Evolutionary conservation across 2,329 filamentous ascomycete species (phyloP), one percentile per base, ranked within the genome.

Genomic region (Westerdykella sp.): DNA sequence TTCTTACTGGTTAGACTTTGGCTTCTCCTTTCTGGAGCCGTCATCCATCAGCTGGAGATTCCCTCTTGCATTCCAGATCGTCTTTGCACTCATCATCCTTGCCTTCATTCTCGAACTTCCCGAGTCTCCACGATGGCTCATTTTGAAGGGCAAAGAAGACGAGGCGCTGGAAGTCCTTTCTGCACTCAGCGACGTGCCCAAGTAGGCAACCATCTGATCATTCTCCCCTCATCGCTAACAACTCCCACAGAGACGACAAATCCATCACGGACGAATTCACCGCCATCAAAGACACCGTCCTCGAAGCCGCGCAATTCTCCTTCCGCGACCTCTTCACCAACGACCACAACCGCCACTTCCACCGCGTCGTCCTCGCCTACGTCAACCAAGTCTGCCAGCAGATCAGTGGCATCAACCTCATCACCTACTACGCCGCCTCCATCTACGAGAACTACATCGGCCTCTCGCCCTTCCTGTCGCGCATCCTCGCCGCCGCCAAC

Each of bases 401-500:
- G 21, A 49, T 53, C 14, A 38, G 28, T 0, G 50, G 50, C 4
- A 53, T 53, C 34, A 53, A 53, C 31, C 34, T 53, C 3, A 50
- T 53, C 15, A 48, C 50, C 6, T 50, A 48, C 25, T 47, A 44
- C 36, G 44, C 47, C 3, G 39, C 44, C 13, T 34, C n/a, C 6
- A 44, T 49, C 36, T 47, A 41, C 25, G 41, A 49, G 21, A n/a
- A 41, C 5, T 41, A 40, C 31, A 44, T 44, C 31, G 42, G 42
- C 18, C 39, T 40, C 11, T 14, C 18, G 34, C 14, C 14, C 30
- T 37, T 44, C 16, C 32, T 25, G 71, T 72, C 40, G 37, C 31
- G 40, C 1, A 75, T 85, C 41, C 85, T 85, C 60, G 72, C 76
- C 10, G 81, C 82, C 40, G 81, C 82, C 60, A 69, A 44, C 43